Conservation (phyloP, 2,329 filamentous ascomycete genomes). For the Achaetomium macrosporum region DNA sequence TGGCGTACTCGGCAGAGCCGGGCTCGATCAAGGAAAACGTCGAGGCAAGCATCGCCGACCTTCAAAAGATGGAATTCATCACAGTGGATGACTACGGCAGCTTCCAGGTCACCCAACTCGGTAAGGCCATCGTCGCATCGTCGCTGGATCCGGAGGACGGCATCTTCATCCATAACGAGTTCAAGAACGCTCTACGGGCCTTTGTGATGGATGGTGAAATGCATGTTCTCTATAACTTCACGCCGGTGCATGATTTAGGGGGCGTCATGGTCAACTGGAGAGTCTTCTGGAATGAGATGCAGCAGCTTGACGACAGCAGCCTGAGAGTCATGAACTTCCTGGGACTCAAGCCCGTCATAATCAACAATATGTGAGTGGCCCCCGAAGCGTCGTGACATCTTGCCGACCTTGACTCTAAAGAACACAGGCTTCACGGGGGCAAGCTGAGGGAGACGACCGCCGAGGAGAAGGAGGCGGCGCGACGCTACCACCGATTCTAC, state of each 20-base stretch:
- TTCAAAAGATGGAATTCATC: constrained; percentile 52
- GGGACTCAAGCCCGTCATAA: constrained; percentile 59
- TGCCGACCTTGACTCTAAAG: neutral
- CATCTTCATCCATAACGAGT: constrained; percentile 64
- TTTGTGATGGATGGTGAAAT: constrained; percentile 80
- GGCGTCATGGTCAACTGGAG: constrained; percentile 58
- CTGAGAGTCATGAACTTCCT: constrained; percentile 62
- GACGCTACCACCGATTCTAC: constrained; percentile 68
- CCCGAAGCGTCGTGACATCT: neutral
- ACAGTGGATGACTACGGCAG: constrained; percentile 41
- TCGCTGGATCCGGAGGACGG: constrained; percentile 70
- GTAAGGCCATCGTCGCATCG: constrained; percentile 65
- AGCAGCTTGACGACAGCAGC: constrained; percentile 63
- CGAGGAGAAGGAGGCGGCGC: constrained; percentile 53
- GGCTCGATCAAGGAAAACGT: constrained; percentile 48
- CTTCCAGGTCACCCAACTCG: constrained; percentile 59
- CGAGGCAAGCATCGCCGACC: constrained; percentile 52
- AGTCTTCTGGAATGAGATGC: constrained; percentile 65
- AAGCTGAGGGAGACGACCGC: constrained; percentile 56
- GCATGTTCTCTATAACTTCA: constrained; percentile 73
- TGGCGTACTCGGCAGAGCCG: constrained; percentile 51
- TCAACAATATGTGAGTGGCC: constrained; percentile 55
- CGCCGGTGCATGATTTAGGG: constrained; percentile 56
- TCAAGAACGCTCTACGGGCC: constrained; percentile 59
- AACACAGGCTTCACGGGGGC: constrained; percentile 62